Evolutionary conservation across 2,329 filamentous ascomycete species (phyloP).

Genomic region (Clarireedia homoeocarpa): DNA sequence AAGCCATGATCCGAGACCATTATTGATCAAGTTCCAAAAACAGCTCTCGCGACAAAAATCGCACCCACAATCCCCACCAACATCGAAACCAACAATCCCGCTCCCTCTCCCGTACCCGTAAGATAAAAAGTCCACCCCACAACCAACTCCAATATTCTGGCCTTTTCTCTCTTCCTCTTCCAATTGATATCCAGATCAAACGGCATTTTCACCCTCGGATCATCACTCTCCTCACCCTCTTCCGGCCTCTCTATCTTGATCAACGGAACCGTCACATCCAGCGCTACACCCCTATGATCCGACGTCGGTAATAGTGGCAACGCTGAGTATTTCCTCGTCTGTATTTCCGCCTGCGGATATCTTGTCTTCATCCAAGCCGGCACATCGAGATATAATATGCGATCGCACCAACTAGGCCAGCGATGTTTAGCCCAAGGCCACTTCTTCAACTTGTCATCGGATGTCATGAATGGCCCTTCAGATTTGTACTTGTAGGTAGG

Average conservation of each 20-base stretch:
- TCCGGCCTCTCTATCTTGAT: slow-evolving; percentile 4
- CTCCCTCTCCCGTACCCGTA: slow-evolving; percentile 28
- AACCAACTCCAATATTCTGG: slow-evolving; percentile 49
- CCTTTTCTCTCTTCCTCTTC: slow-evolving; percentile 43
- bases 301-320: slow-evolving; percentile 74
- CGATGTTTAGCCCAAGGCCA: slow-evolving; percentile 76
- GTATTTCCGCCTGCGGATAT: slow-evolving; percentile 39
- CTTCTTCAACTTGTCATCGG: slow-evolving; percentile 34
- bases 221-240: slow-evolving; percentile 26
- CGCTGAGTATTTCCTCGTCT: slow-evolving; percentile 57
- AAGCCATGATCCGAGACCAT: neutral
- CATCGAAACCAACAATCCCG: slow-evolving; percentile 24
- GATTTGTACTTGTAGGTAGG: slow-evolving; percentile 88
- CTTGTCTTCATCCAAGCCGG: slow-evolving; percentile 41
- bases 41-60: slow-evolving; percentile 20
- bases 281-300: slow-evolving; percentile 79
- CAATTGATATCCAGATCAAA: slow-evolving; percentile 51
- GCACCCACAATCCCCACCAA: slow-evolving; percentile 24
- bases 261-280: slow-evolving; percentile 61
- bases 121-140: slow-evolving; percentile 47
- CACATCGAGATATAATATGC: slow-evolving; percentile 69
- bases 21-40: neutral
- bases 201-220: slow-evolving; percentile 40
- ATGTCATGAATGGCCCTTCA: slow-evolving; percentile 34
- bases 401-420: slow-evolving; percentile 90